Evolutionary conservation across 164 flowering plant genomes (phyloP).

Genomic region (Platanus orientalis): DNA sequence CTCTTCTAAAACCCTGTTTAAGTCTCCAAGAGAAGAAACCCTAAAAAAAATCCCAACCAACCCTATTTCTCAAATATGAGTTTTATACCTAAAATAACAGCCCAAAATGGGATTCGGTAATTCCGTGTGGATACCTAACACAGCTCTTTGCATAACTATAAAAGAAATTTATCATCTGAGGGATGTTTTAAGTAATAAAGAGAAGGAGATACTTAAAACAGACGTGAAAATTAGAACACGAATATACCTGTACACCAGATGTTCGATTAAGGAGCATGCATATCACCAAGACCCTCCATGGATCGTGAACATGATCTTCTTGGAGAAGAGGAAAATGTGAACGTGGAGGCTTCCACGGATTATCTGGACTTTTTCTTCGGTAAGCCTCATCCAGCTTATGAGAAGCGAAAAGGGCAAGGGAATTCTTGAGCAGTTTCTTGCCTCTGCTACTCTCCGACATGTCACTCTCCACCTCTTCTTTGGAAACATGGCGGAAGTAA

Average conservation of each 20-base stretch:
- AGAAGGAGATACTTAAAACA: too few relatives aligned
- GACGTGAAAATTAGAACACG: too few relatives aligned
- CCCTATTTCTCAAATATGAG: too few relatives aligned
- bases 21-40: too few relatives aligned
- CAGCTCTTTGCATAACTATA: too few relatives aligned
- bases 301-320: slow-evolving; percentile 65
- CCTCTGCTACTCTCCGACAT: background rate
- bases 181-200: too few relatives aligned
- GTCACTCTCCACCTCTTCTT: background rate
- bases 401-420: slow-evolving; percentile 24
- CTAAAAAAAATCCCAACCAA: too few relatives aligned
- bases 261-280: slow-evolving; percentile 80
- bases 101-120: too few relatives aligned
- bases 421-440: background rate
- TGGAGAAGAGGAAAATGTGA: slow-evolving; percentile 55
- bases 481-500: background rate
- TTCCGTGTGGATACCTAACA: too few relatives aligned
- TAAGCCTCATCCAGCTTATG: slow-evolving; percentile 60
- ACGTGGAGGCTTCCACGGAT: slow-evolving; percentile 63
- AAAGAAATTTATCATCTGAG: too few relatives aligned
- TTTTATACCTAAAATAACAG: too few relatives aligned
- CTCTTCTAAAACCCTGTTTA: too few relatives aligned
- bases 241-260: slow-evolving; percentile 61
- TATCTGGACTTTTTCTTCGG: slow-evolving; percentile 35
- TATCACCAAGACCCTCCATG: slow-evolving; percentile 86